Evolutionary conservation across 23 red algal genomes (phyloP), one percentile per base, ranked within the genome.

Genomic region (Agarophyton chilense): DNA sequence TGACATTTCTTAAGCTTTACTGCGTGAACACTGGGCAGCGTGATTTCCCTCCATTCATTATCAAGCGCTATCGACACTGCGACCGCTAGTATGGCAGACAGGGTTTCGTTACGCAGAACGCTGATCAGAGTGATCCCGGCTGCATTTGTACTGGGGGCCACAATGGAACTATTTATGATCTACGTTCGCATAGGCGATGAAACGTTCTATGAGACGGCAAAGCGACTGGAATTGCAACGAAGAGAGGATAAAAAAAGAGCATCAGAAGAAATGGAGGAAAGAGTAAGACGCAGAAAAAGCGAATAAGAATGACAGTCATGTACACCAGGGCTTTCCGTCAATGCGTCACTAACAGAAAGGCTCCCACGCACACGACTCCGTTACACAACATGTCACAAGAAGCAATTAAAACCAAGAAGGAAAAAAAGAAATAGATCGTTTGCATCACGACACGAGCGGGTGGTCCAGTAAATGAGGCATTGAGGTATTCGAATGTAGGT

Each of bases 111-210:
- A 3, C 85, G 49, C 67, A 53, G 71, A 65, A 72, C 77, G 5
- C 50, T 91, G 38, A 74, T 82, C 49, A 38, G 76, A 26, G 77
- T 82, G 35, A 56, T 91, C 13, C 77, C 88, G 10, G 64, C 66
- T 8, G 75, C 76, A 29, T 91, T 91, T 54, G 47, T 91, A 19
- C 49, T 91, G 1, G 88, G 88, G 36, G 88, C 75, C 38, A 29
- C 39, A 16, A 91, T 91, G 75, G 88, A 91, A 75, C 60, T 82
- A 33, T 91, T 91, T 60, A 91, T 91, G 88, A 82, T 75, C 35
- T 82, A 91, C 43, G 88, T 81, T 52, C 88, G 76, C 40, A 24
- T 91, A 25, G 88, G 88, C 7, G 62, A 81, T 29, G 88, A 91
- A 38, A 82, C 88, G 31, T 91, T 91, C 24, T 91, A 91, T 50